A percentile compares a stretch with the other conserved stretches of the same genome.
Conservation (phyloP, 139 green algal genomes). For the Chlamydomonas sphaeroides region DNA sequence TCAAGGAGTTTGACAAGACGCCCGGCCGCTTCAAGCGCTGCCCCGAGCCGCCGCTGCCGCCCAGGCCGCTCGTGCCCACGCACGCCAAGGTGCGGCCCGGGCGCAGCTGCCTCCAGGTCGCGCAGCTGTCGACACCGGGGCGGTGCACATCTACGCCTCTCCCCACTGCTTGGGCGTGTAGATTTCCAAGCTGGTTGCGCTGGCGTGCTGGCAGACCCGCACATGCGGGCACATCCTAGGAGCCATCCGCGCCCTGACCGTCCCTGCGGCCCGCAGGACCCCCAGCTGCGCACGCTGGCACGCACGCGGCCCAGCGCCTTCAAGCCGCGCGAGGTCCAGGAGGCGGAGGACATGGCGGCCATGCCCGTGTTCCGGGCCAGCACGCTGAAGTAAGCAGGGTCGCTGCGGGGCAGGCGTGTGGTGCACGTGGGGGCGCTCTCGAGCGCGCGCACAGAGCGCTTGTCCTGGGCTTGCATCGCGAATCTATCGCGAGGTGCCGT, state of each 20-base stretch:
- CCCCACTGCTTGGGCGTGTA: too few relatives aligned
- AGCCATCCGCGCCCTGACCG: too few relatives aligned
- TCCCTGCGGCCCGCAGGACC: slow-evolving; percentile 40
- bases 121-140: slow-evolving; percentile 57
- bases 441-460: too few relatives aligned
- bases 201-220: too few relatives aligned
- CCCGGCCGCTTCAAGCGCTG: slow-evolving; percentile 52
- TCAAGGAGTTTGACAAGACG: slow-evolving; percentile 59
- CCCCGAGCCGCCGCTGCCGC: slow-evolving; percentile 26
- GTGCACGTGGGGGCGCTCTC: too few relatives aligned
- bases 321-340: slow-evolving; percentile 68
- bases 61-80: slow-evolving; percentile 36
- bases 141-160: too few relatives aligned
- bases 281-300: slow-evolving; percentile 56
- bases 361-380: slow-evolving; percentile 67
- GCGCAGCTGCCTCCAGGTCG: slow-evolving; percentile 34
- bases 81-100: slow-evolving; percentile 36
- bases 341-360: slow-evolving; percentile 66
- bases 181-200: too few relatives aligned
- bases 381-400: slow-evolving; percentile 71
- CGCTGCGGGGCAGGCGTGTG: too few relatives aligned
- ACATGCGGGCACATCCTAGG: too few relatives aligned
- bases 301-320: slow-evolving; percentile 54
- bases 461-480: too few relatives aligned
- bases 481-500: too few relatives aligned